Evolutionary conservation across 306 rosid species (phyloP), one percentile per base, ranked within the genome.

Genomic region (Acacia crassicarpa): DNA sequence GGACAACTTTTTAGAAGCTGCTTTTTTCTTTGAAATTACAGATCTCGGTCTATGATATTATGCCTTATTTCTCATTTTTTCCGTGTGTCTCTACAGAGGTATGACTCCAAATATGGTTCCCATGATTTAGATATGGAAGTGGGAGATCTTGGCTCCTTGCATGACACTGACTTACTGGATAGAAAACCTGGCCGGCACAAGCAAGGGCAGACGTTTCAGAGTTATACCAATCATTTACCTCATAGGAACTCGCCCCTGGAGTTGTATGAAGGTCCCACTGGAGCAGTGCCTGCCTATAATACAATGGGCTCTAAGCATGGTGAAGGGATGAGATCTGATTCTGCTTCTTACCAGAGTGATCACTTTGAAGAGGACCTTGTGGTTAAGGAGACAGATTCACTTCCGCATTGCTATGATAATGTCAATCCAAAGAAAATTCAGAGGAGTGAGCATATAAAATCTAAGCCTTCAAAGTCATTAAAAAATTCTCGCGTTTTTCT

Each of bases 61-160:
- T 71, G 44, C 76, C 77, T 58, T 75, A 54, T 62, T 62, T 38
- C 82, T 87, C 23, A 45, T 82, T 73, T 45, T 69, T 68, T 63
- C 74, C 72, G 2, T 32, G 27, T 85, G 77, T 49, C 67, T 76
- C 72, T 88, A 81, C 91, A 92, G 98, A 89, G 92, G 89, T 78
- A 87, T 82, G 94, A 89, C 68, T 73, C 97, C 63, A 92, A 88
- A 84, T 80, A 85, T 83, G 83, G 85, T 83, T 89, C 97, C 69
- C 92, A 81, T 76, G 94, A 92, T 88, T 83, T 83, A 51, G 85
- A 81, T 72, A 81, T 79, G 80, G 91, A 91, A 82, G 92, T 85
- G 73, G 96, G 76, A 70, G 91, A 85, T 56, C 82, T 84, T 75
- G 83, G 88, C 72, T 73, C 84, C 62, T 78, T 86, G 82, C 91